Percentiles rank a stretch among this genome's conserved stretches.
Evolutionary conservation across 768 basidiomycete species (phyloP).

Genomic region (Termitomyces heimii): DNA sequence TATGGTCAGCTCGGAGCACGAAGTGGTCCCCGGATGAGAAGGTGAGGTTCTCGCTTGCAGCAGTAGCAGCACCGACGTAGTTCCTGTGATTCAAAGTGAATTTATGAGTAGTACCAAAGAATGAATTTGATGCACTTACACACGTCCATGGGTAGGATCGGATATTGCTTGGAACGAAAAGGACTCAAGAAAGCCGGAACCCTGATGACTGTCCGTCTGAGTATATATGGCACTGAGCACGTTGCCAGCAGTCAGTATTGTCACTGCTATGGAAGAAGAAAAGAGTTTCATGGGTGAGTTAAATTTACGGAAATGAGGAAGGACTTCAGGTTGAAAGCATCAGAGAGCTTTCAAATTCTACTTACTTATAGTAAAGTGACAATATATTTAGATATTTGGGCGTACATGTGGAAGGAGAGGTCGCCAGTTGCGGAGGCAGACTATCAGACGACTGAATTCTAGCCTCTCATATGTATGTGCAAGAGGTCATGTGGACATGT

Average conservation of each 20-base stretch:
- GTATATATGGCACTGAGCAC: conserved; percentile 40
- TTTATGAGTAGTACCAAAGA: neutral
- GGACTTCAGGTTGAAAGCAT: neutral
- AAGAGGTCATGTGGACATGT: neutral
- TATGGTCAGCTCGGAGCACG: conserved; percentile 50
- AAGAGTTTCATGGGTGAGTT: neutral
- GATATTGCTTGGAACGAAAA: conserved; percentile 44
- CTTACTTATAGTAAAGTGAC: neutral
- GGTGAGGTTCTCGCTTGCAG: conserved; percentile 49
- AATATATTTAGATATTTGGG: neutral
- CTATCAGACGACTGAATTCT: neutral
- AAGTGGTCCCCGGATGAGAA: conserved; percentile 47
- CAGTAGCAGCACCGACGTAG: conserved; percentile 30
- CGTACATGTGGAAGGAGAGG: neutral
- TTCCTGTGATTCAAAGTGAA: neutral
- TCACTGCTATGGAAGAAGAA: neutral
- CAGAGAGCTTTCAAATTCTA: too few relatives aligned
- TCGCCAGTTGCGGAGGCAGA: too few relatives aligned
- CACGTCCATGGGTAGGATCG: conserved; percentile 64
- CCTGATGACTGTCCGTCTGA: conserved; percentile 37
- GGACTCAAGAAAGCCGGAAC: conserved; percentile 41
- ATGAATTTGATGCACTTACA: conserved; percentile 29
- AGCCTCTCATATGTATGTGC: neutral
- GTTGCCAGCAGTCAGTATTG: conserved; percentile 10
- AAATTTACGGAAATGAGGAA: neutral